Conservation (phyloP, 306 rosid species). For the Begonia loranthoides region DNA sequence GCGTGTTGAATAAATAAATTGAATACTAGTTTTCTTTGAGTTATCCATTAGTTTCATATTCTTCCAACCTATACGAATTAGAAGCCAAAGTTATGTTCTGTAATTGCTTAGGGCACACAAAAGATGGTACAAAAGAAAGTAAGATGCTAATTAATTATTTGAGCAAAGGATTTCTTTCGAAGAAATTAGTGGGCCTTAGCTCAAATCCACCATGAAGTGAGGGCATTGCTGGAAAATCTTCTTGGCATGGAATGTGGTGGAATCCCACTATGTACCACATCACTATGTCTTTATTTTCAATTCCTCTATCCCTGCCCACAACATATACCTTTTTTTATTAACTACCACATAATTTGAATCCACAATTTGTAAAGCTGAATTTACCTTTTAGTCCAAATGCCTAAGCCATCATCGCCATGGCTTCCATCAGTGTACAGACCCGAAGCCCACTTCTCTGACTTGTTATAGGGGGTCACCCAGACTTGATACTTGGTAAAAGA, state of each 20-base stretch:
- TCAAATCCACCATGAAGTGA: slow-evolving; percentile 64
- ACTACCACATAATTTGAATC: not conserved
- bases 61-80: no score
- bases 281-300: slow-evolving; percentile 70
- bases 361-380: no score
- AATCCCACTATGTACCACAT: slow-evolving; percentile 76
- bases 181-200: slow-evolving; percentile 76
- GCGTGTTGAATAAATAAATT: no score
- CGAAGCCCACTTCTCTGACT: slow-evolving; percentile 70
- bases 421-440: slow-evolving; percentile 78
- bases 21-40: no score
- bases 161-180: slow-evolving; percentile 53
- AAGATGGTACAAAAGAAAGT: no score
- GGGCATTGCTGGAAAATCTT: slow-evolving; percentile 81
- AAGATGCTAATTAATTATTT: no score
- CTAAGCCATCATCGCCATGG: slow-evolving; percentile 74
- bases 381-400: slow-evolving; percentile 72
- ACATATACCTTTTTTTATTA: not conserved
- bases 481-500: slow-evolving; percentile 60
- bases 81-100: no score
- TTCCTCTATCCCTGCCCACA: slow-evolving; percentile 48
- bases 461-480: slow-evolving; percentile 77
- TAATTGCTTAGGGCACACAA: no score
- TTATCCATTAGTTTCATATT: no score
- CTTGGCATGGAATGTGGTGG: slow-evolving; percentile 78